phyloP scores from a whole-genome alignment of 139 green algal species.

The Raphidocelis subcapitata region DNA sequence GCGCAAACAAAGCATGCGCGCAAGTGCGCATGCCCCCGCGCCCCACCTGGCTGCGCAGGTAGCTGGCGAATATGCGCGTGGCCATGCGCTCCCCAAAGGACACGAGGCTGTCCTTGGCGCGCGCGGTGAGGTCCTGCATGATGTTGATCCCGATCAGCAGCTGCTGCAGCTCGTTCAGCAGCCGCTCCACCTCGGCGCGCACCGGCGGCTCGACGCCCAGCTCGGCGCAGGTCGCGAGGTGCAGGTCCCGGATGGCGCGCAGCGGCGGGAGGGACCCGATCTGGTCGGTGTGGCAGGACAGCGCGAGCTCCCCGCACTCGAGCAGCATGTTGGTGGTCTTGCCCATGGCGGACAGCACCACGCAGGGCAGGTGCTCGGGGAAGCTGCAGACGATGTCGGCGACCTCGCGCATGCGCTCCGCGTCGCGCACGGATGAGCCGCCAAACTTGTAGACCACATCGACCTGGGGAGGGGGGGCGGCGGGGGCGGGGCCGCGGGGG shows the following conservation, averaged over 20 bases:
- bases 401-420: constrained; percentile 90
- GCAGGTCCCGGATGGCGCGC: constrained; percentile 71
- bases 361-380: constrained; percentile 74
- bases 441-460: constrained; percentile 97
- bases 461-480: constrained; percentile 34
- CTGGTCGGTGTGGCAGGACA: too few species aligned
- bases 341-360: constrained; percentile 99
- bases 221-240: constrained; percentile 62
- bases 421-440: constrained; percentile 88
- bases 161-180: constrained; percentile 85
- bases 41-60: constrained; percentile 31
- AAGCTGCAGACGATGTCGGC: constrained; percentile 92
- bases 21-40: not conserved
- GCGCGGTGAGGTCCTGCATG: constrained; percentile 90
- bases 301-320: constrained; percentile 75
- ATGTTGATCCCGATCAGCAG: constrained; percentile 90
- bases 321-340: constrained; percentile 99
- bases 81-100: constrained; percentile 97
- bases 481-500: not conserved
- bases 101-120: constrained; percentile 91
- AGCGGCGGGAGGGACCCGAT: too few species aligned
- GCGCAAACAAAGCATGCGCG: not conserved
- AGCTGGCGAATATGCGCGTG: constrained; percentile 91
- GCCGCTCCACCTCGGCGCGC: constrained; percentile 59
- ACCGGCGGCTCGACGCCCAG: constrained; percentile 62